A percentile compares a stretch with the other conserved stretches of the same genome.
phyloP scores from a whole-genome alignment of 208 protist genomes.

The Leishmania tarentolae region DNA sequence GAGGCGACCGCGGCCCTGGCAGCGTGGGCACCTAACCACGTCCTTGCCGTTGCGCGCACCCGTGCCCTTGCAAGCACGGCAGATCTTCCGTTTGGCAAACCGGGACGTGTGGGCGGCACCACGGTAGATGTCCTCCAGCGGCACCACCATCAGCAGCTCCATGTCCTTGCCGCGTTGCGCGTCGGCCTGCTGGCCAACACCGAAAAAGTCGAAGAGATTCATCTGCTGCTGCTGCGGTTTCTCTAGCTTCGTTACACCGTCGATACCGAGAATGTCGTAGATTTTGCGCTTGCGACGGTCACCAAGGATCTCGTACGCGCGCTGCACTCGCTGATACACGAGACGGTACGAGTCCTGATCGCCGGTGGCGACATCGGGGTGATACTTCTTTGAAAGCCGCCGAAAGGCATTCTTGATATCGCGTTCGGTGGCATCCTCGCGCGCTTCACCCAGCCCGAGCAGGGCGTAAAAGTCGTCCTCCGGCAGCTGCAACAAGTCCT shows the following conservation, averaged over 20 bases:
- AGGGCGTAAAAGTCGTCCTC: constrained; percentile 79
- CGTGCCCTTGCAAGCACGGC: constrained; percentile 70
- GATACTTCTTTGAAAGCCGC: constrained; percentile 74
- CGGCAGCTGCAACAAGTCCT: constrained; percentile 15
- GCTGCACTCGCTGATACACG: constrained; percentile 79
- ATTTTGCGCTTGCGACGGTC: constrained; percentile 91
- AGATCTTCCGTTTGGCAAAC: constrained; percentile 90
- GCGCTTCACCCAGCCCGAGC: constrained; percentile 54
- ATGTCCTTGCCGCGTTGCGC: constrained; percentile 51
- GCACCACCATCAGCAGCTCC: constrained; percentile 67
- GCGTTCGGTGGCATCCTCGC: constrained; percentile 75
- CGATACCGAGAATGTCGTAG: constrained; percentile 91
- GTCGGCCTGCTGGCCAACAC: constrained; percentile 33
- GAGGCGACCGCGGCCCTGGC: constrained; percentile 65
- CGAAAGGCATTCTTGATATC: constrained; percentile 84
- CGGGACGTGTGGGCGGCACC: constrained; percentile 78
- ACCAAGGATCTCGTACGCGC: constrained; percentile 91
- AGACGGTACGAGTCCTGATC: constrained; percentile 49
- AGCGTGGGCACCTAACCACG: constrained; percentile 57
- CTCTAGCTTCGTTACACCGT: constrained; percentile 82
- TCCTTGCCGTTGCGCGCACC: constrained; percentile 43
- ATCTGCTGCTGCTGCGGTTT: constrained; percentile 36
- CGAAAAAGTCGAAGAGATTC: constrained; percentile 40
- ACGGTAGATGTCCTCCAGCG: constrained; percentile 93
- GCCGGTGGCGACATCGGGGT: constrained; percentile 76